Base-by-base conservation (phyloP, 2,329 filamentous ascomycete genomes). In the Beauveria rudraprayagi region DNA sequence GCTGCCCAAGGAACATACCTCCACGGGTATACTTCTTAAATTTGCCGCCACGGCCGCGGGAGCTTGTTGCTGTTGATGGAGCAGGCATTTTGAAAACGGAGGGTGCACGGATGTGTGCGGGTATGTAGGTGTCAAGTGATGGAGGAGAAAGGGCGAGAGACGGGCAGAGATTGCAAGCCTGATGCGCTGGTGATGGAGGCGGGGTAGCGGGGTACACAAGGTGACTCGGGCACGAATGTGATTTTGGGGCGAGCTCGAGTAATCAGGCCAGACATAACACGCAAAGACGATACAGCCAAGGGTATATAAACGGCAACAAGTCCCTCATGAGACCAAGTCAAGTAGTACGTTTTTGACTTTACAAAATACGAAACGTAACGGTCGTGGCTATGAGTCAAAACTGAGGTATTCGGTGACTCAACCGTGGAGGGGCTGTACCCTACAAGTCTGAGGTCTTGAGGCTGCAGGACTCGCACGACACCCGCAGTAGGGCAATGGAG, bases 1-100 rank as follows among this genome's bases (percentile, higher is more conserved):
- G 48, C 53, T 51, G 50, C 37, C n/a, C 24, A 26, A 60, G 37
- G 34, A 24, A 62, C 43, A 28, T 60, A 93, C 93, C 92, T 82
- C 93, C 93, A 77, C 93, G 84, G 68, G 91, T 92, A 67, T 89
- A 91, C 80, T 97, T 97, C 79, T 86, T 90, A 76, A 93, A 96
- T 78, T 97, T 97, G 76, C 92, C 91, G 70, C 89, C 92, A 72
- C 92, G 89, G 68, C 91, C 92, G 72, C 91, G 83, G 66, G 87
- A 81, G 73, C 73, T 79, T 46, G 74, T 69, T 65, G 78, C 79
- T 48, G 80, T 75, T 58, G 73, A 71, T 62, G 72, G 72, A 64
- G 78, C 73, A 82, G 84, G 81, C 56, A 68, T 76, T 14, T 16
- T 56, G 52, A 19, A 24, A 16, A 9, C 3, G 30, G 44, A 53